These are phyloP conservation scores for Boletus bicolor DNA, from an alignment of 768 basidiomycete species.

Conservation along the genomic window DNA sequence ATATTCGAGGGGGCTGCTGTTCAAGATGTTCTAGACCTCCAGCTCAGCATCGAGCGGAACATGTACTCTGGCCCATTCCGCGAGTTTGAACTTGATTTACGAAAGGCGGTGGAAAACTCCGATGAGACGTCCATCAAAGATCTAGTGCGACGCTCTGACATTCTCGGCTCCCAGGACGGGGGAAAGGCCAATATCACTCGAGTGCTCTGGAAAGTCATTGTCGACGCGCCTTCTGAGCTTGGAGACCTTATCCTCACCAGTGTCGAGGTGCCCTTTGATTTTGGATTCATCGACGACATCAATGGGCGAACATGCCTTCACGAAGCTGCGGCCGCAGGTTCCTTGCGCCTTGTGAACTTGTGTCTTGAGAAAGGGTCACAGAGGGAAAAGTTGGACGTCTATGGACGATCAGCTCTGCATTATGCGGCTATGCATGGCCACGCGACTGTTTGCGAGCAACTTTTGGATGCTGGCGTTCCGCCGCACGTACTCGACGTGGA, in stretches of 20 bases:
- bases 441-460: constrained; percentile 64
- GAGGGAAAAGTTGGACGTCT: constrained; percentile 77
- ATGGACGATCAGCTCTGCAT: constrained; percentile 91
- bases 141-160: constrained; percentile 67
- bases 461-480: constrained; percentile 66
- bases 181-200: constrained; percentile 73
- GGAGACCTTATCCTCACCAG: constrained; percentile 73
- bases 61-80: constrained; percentile 70
- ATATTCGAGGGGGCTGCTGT: constrained; percentile 78
- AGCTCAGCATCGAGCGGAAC: constrained; percentile 61
- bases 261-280: constrained; percentile 73
- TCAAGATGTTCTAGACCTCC: constrained; percentile 71
- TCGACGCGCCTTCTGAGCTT: constrained; percentile 72
- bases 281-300: constrained; percentile 92
- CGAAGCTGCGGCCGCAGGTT: constrained; percentile 86
- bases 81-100: constrained; percentile 86
- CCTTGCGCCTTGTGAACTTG: constrained; percentile 68
- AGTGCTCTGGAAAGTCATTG: constrained; percentile 91
- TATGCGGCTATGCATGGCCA: constrained; percentile 96
- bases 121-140: constrained; percentile 63
- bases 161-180: constrained; percentile 57
- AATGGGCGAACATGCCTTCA: constrained; percentile 93
- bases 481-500: constrained; percentile 82
- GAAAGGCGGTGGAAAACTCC: constrained; percentile 64
- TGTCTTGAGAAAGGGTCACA: constrained; percentile 73